Base-by-base conservation (phyloP, 352 stramenopile species). In the Pythium utonaiense region DNA sequence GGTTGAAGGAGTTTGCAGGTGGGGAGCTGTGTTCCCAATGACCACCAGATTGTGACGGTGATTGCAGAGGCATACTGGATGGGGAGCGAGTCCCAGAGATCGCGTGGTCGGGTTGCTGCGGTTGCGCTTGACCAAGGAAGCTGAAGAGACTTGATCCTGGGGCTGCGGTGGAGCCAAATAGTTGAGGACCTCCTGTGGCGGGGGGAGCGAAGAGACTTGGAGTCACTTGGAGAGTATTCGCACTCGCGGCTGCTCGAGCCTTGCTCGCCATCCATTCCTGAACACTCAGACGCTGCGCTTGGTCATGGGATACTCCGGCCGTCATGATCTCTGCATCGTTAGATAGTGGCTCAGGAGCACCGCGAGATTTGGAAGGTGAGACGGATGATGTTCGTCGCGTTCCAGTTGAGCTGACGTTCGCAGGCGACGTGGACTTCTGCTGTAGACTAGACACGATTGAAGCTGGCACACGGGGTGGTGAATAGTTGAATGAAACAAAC, bases 241-340 rank as follows among this genome's bases (percentile, higher is more conserved):
- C 7, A 33, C 34, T 22, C n/a, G 53, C 24, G 31, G 31, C 17
- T 6, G 50, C 9, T 40, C 74, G 77, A 7, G 70, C 71, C 45
- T 89, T 89, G 45, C 52, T 89, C 2, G 79, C 78, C 54, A 91
- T 88, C 79, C 80, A 89, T 51, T 91, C 78, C 45, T 91, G 75
- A 7, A 91, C 82, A 60, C 79, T 89, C 8, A 89, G 77, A 14
- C 64, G 71, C 34, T 68, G 79, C 0, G 69, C 78, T 41, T 83
- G 85, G 27, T 91, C 82, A 36, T 91, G 82, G 8, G 82, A 89
- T 27, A 91, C 82, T 1, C 82, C 82, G 2, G 73, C 73, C 3
- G 74, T 48, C 12, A 88, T 63, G 28, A 83, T 67, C 12, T 88
- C 80, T 13, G 76, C 69, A 30, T 89, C 68, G 27, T 56, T 80